Evolutionary conservation across 371 early-diverging fungal genomes (phyloP).

Genomic region (Dinochytrium kinnereticum): DNA sequence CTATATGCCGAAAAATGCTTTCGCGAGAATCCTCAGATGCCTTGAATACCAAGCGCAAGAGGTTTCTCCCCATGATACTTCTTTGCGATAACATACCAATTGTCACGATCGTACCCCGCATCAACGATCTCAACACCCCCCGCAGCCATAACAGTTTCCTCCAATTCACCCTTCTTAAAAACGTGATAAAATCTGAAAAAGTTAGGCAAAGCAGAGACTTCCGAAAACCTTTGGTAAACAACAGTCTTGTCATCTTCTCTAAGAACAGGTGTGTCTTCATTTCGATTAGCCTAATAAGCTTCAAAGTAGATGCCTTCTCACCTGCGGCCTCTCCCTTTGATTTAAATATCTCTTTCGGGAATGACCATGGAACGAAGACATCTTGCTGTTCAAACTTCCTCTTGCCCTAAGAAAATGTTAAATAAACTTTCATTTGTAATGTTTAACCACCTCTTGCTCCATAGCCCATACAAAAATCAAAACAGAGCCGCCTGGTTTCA

Average conservation of each 20-base stretch:
- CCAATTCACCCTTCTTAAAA: conserved; percentile 88
- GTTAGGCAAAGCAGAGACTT: not conserved
- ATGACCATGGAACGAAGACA: conserved; percentile 90
- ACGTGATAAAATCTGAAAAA: conserved; percentile 84
- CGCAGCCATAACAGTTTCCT: conserved; percentile 61
- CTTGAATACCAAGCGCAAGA: too few relatives aligned
- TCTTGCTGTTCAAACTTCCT: conserved; percentile 89
- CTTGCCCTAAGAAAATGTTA: conserved; percentile 27
- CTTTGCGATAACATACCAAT: conserved; percentile 72
- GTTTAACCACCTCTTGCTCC: conserved; percentile 69
- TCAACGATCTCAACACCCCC: conserved; percentile 54
- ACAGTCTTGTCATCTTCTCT: conserved; percentile 35
- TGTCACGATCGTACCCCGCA: conserved; percentile 90
- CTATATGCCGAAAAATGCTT: not conserved
- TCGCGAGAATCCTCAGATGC: too few relatives aligned
- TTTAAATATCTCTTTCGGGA: conserved; percentile 41
- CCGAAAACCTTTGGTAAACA: conserved; percentile 60
- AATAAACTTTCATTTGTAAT: not conserved
- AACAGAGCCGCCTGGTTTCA: conserved; percentile 71
- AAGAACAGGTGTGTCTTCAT: conserved; percentile 17
- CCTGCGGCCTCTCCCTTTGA: not conserved
- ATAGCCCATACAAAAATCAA: conserved; percentile 96
- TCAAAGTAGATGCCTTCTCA: conserved; percentile 1
- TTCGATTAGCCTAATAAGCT: conserved; percentile 33
- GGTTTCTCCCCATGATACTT: conserved; percentile 21